A percentile compares a stretch with the other conserved stretches of the same genome.
Conservation (phyloP, 164 flowering plant genomes). For the Macadamia integrifolia region DNA sequence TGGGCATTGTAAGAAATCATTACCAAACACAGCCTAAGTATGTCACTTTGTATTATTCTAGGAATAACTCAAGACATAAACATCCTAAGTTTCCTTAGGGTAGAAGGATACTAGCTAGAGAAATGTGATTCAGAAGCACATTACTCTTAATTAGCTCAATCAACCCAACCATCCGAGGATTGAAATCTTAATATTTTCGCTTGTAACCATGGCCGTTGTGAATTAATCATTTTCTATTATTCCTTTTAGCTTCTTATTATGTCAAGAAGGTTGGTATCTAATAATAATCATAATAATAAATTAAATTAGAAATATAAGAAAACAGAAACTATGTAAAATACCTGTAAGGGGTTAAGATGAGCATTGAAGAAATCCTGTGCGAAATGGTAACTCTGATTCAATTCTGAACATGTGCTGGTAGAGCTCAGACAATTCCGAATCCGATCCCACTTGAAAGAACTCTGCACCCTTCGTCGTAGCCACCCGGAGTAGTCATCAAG, state of each 20-base stretch:
- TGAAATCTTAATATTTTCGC: no score
- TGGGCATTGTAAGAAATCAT: no score
- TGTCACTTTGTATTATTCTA: no score
- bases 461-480: slow-evolving; percentile 52
- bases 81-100: no score
- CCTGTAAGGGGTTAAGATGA: slow-evolving; percentile 73
- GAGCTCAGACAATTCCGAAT: slow-evolving; percentile 66
- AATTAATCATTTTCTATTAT: neutral
- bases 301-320: neutral
- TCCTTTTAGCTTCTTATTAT: no score
- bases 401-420: slow-evolving; percentile 48
- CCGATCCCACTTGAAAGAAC: slow-evolving; percentile 76
- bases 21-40: no score
- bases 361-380: slow-evolving; percentile 89
- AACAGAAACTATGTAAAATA: slow-evolving; percentile 12
- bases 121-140: no score
- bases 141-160: no score
- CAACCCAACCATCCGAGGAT: no score
- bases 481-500: slow-evolving; percentile 76
- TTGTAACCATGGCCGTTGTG: neutral
- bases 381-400: slow-evolving; percentile 63
- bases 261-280: neutral
- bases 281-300: neutral
- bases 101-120: no score
- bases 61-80: no score